Conservation (phyloP, 495 filamentous ascomycete species). For the Penicillium salamii region DNA sequence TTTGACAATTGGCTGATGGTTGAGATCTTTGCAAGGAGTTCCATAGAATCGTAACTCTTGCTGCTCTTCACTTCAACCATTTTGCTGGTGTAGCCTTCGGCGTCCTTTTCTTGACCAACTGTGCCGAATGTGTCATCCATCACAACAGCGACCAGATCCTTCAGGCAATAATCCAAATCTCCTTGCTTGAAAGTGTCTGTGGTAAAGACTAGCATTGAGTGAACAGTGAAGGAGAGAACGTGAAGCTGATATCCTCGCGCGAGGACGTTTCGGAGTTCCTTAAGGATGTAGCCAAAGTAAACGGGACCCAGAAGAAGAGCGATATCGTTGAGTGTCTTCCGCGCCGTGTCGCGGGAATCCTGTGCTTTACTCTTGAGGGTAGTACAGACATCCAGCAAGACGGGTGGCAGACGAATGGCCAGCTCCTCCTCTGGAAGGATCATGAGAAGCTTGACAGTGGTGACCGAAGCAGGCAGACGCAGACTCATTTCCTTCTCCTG, state of each 20-base stretch:
- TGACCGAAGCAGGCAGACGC: constrained; percentile 82
- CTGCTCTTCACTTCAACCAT: constrained; percentile 98
- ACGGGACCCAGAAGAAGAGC: constrained; percentile 71
- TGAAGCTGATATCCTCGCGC: constrained; percentile 87
- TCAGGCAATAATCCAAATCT: constrained; percentile 84
- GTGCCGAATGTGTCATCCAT: constrained; percentile 98
- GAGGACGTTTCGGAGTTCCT: constrained; percentile 81
- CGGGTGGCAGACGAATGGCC: constrained; percentile 67
- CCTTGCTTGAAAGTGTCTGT: constrained; percentile 75
- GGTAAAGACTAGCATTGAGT: constrained; percentile 79
- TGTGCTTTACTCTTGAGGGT: constrained; percentile 86
- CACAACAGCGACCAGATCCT: constrained; percentile 72
- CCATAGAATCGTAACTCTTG: constrained; percentile 97
- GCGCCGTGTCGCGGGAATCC: constrained; percentile 84
- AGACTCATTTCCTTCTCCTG: constrained; percentile 90
- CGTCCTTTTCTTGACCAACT: constrained; percentile 97
- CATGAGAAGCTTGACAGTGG: constrained; percentile 79
- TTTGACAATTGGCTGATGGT: constrained; percentile 70
- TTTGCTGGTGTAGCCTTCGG: constrained; percentile 88
- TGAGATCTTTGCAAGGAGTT: constrained; percentile 77
- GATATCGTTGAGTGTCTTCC: constrained; percentile 83
- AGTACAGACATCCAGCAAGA: constrained; percentile 87
- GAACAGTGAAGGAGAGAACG: constrained; percentile 90
- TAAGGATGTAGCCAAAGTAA: constrained; percentile 89
- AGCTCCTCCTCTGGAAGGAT: constrained; percentile 72